These are phyloP conservation scores for Penstemon davidsonii DNA, from an alignment of 257 asterid genomes.

Conservation along the genomic window DNA sequence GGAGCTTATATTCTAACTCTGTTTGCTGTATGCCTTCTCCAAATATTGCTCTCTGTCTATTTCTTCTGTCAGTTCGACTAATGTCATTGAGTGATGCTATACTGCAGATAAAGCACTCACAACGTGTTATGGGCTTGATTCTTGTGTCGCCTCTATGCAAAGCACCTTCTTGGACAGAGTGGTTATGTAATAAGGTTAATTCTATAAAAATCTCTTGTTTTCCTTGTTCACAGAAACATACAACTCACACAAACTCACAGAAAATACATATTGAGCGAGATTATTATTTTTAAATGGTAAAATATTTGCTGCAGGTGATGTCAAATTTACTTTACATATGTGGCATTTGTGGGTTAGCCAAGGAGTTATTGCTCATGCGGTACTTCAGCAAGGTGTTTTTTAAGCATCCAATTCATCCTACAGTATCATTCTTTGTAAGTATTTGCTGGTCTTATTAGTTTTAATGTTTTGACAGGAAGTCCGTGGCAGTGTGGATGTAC, in stretches of 20 bases:
- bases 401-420: conserved; percentile 10
- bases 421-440: not conserved
- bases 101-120: conserved; percentile 70
- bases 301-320: conserved; percentile 69
- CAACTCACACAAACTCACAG: too few species aligned
- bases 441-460: conserved; percentile 17
- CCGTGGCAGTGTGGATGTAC: conserved; percentile 66
- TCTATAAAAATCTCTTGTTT: conserved; percentile 13
- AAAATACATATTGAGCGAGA: not conserved
- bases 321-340: conserved; percentile 87
- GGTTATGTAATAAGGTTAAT: conserved; percentile 92
- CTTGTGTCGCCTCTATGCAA: conserved; percentile 94
- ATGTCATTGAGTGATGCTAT: conserved; percentile 20
- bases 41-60: not conserved
- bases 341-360: conserved; percentile 82
- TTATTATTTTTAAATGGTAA: conserved; percentile 15
- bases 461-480: conserved; percentile 54
- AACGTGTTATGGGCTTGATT: conserved; percentile 84
- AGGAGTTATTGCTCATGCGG: conserved; percentile 87
- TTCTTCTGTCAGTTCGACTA: conserved; percentile 16
- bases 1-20: conserved; percentile 93
- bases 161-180: conserved; percentile 97
- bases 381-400: conserved; percentile 86
- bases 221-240: too few species aligned
- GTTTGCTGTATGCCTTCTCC: conserved; percentile 60